Percentiles rank a stretch among this genome's conserved stretches.
phyloP scores from a whole-genome alignment of 2,329 filamentous ascomycete genomes.

The Aureobasidium sp. region DNA sequence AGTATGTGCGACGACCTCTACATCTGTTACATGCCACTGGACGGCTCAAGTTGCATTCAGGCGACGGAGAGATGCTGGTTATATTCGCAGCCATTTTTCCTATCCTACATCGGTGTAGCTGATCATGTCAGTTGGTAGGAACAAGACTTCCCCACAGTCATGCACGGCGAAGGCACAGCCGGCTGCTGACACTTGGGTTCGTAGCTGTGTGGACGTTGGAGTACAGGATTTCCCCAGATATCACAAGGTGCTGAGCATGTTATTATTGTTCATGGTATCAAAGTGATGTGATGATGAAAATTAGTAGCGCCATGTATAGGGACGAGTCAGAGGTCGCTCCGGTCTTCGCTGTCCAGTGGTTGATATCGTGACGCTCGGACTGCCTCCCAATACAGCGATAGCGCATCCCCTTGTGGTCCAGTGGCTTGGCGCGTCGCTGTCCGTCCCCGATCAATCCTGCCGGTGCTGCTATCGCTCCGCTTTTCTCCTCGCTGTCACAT shows the following conservation, averaged over 20 bases:
- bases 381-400: neutral
- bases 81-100: slow-evolving; percentile 3
- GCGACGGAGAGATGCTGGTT: neutral
- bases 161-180: neutral
- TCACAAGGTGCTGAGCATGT: neutral
- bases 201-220: neutral
- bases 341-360: neutral
- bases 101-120: neutral
- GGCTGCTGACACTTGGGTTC: neutral
- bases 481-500: neutral
- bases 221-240: neutral
- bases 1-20: slow-evolving; percentile 3
- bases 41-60: neutral
- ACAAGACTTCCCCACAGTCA: neutral
- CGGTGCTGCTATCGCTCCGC: neutral
- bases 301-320: neutral
- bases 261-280: neutral
- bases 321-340: neutral
- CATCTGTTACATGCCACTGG: slow-evolving; percentile 6
- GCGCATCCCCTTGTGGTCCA: neutral
- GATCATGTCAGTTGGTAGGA: neutral
- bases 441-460: neutral
- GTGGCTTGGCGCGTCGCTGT: neutral
- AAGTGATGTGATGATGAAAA: neutral
- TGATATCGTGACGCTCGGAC: neutral